Evolutionary conservation across 1,139 yeast species (phyloP).

Genomic region (Kodamaea fungicola): DNA sequence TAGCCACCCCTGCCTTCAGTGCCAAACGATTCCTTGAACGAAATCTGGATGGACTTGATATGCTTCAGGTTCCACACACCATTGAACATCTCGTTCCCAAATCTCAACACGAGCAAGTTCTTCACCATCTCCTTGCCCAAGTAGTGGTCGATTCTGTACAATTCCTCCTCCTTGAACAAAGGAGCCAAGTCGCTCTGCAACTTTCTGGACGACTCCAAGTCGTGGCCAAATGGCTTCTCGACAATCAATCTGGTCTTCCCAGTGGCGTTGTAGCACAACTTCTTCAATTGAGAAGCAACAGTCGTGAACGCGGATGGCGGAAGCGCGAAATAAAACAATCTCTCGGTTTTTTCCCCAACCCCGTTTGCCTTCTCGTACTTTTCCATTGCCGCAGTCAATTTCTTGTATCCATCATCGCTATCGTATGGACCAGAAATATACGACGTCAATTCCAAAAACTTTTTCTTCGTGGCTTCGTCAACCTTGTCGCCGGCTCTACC

Average conservation of each 20-base stretch:
- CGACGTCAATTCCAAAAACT: conserved; percentile 60
- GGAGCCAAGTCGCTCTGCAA: conserved; percentile 79
- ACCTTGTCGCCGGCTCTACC: conserved; percentile 48
- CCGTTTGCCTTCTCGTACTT: conserved; percentile 51
- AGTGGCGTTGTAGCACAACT: conserved; percentile 55
- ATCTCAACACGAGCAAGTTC: conserved; percentile 82
- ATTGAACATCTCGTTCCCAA: conserved; percentile 80
- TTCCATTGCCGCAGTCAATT: conserved; percentile 53
- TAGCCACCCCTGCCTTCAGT: conserved; percentile 99
- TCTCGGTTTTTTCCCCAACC: conserved; percentile 49
- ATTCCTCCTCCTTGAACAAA: conserved; percentile 83
- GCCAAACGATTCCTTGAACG: conserved; percentile 95
- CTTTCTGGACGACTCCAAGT: conserved; percentile 71
- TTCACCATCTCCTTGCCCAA: conserved; percentile 98
- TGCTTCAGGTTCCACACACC: conserved; percentile 85
- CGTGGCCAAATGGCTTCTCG: conserved; percentile 98
- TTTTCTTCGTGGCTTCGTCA: conserved; percentile 23
- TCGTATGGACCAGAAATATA: conserved; percentile 83
- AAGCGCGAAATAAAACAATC: conserved; percentile 87
- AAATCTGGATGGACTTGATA: conserved; percentile 76
- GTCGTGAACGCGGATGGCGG: conserved; percentile 89
- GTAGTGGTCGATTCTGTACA: conserved; percentile 94
- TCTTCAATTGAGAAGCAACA: conserved; percentile 73
- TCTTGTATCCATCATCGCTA: conserved; percentile 64
- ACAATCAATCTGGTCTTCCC: conserved; percentile 83